Evolutionary conservation across 345 rosid species (phyloP).

Genomic region (Populus alba): DNA sequence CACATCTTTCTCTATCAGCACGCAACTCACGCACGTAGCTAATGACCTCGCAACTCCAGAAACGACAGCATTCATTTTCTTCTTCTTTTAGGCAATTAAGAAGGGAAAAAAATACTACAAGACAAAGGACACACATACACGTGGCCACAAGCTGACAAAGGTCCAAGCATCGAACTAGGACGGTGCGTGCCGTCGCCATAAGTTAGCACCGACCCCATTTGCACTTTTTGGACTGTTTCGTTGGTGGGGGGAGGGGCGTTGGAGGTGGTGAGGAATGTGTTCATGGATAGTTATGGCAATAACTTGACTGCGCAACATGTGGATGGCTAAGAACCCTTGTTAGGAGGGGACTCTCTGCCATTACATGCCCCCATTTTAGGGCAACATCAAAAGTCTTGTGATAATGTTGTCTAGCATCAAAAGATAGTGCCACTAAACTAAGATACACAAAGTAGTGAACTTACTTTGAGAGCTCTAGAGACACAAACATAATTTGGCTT

Average conservation of each 20-base stretch:
- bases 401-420: neutral
- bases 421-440: neutral
- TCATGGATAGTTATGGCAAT: neutral
- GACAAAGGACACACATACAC: neutral
- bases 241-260: neutral
- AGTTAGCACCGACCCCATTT: conserved; percentile 2
- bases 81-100: neutral
- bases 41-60: neutral
- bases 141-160: neutral
- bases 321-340: conserved; percentile 8
- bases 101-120: too few species aligned
- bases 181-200: conserved; percentile 2
- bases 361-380: neutral
- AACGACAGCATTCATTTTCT: neutral
- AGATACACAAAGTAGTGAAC: neutral
- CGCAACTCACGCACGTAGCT: neutral
- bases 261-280: neutral
- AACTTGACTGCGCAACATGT: conserved; percentile 34
- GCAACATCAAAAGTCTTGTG: neutral
- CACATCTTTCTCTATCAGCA: too few species aligned
- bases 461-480: neutral
- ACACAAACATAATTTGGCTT: neutral
- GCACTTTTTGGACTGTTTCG: neutral
- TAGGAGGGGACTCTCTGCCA: neutral
- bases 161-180: neutral